Evolutionary conservation across 306 rosid genomes (phyloP).

Genomic region (Erythrophleum fordii): DNA sequence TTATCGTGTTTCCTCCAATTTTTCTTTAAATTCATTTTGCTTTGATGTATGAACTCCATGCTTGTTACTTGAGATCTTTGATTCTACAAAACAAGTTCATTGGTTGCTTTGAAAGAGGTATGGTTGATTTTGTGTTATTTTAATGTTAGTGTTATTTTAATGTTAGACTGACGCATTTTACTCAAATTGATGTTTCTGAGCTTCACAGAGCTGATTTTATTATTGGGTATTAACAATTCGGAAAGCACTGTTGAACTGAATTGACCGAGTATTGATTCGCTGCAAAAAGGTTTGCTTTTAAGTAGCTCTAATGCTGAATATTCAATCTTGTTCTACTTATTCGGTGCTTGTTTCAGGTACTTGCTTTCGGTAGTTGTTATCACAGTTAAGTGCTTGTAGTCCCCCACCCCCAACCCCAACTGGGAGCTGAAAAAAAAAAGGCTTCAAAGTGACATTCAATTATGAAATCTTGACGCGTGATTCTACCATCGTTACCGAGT

Average conservation of each 20-base stretch:
- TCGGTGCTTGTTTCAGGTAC: slow-evolving; percentile 7
- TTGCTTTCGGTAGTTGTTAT: slow-evolving; percentile 14
- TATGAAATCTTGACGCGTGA: slow-evolving; percentile 28
- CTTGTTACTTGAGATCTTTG: slow-evolving; percentile 50
- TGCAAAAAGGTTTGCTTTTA: slow-evolving; percentile 47
- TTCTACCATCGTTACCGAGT: neutral
- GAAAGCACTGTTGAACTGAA: slow-evolving; percentile 45
- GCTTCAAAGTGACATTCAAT: slow-evolving; percentile 31
- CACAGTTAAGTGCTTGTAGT: neutral
- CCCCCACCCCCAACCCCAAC: neutral
- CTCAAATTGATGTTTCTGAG: slow-evolving; percentile 38
- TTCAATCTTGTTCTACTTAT: slow-evolving; percentile 39
- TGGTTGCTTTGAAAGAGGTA: slow-evolving; percentile 37
- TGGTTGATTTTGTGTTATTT: slow-evolving; percentile 42
- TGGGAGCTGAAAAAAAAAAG: slow-evolving; percentile 37
- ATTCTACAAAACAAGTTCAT: slow-evolving; percentile 47
- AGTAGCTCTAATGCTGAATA: slow-evolving; percentile 46
- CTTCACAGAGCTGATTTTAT: slow-evolving; percentile 42
- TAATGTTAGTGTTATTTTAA: slow-evolving; percentile 32
- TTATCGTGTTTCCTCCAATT: slow-evolving; percentile 33
- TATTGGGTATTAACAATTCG: slow-evolving; percentile 45
- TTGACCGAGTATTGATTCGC: slow-evolving; percentile 58
- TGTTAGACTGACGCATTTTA: slow-evolving; percentile 38
- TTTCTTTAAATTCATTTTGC: slow-evolving; percentile 6
- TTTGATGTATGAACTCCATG: neutral